Evolutionary conservation across 192 early-diverging fungal species (phyloP).

Genomic region (Gryganskiella cystojenkinii): DNA sequence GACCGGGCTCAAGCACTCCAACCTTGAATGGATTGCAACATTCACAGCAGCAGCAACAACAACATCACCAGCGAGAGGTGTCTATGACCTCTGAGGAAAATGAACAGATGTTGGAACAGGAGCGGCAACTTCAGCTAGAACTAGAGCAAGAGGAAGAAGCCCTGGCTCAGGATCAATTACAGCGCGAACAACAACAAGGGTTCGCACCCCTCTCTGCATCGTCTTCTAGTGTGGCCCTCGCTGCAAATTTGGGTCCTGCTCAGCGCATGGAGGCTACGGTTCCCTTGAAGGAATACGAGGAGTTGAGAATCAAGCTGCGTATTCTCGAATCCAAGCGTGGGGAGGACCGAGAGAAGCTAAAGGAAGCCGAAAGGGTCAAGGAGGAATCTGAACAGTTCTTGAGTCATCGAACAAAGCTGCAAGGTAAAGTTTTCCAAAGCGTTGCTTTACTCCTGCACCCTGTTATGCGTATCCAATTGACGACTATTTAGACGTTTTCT

Average conservation of each 20-base stretch:
- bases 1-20: constrained; percentile 8
- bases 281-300: constrained; percentile 80
- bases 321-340: constrained; percentile 84
- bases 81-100: constrained; percentile 21
- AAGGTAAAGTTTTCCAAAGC: constrained; percentile 45
- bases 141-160: constrained; percentile 49
- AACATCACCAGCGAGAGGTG: constrained; percentile 16
- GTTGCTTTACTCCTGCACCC: not conserved
- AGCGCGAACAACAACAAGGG: constrained; percentile 27
- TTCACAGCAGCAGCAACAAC: constrained; percentile 18
- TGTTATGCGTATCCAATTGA: not conserved
- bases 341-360: constrained; percentile 80
- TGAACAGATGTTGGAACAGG: constrained; percentile 28
- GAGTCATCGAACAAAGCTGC: constrained; percentile 72
- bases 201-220: constrained; percentile 23
- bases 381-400: constrained; percentile 79
- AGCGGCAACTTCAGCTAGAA: constrained; percentile 25
- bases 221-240: not conserved
- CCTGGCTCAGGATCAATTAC: constrained; percentile 19
- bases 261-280: constrained; percentile 47
- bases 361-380: constrained; percentile 77
- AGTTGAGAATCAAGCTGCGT: constrained; percentile 79
- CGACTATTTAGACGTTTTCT: not conserved
- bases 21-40: not conserved
- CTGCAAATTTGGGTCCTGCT: not conserved